phyloP scores from a whole-genome alignment of 352 stramenopile genomes.

The Phytophthora sp. region DNA sequence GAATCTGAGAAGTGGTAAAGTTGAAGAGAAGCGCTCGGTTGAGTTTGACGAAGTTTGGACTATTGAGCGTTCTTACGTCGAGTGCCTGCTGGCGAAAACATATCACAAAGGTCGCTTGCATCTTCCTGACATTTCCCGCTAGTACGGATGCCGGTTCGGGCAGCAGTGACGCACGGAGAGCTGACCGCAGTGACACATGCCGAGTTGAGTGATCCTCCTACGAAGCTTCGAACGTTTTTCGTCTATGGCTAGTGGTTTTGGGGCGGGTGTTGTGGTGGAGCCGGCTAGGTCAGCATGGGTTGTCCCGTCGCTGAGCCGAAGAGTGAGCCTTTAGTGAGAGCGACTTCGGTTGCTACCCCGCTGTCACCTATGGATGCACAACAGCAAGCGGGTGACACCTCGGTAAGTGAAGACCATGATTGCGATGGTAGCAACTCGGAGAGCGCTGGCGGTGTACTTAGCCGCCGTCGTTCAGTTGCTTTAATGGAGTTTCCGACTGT shows the following conservation, averaged over 20 bases:
- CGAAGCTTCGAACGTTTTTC: background rate
- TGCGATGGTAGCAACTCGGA: background rate
- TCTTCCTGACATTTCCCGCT: background rate
- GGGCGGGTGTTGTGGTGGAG: background rate
- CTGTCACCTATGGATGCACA: background rate
- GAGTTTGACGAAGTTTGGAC: background rate
- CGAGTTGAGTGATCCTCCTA: background rate
- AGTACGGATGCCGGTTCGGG: background rate
- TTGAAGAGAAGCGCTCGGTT: background rate
- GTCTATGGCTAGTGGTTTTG: background rate
- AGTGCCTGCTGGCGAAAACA: background rate
- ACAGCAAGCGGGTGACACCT: background rate
- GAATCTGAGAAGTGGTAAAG: conserved; percentile 3
- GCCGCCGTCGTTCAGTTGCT: background rate
- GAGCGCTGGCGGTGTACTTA: background rate
- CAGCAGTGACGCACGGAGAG: background rate
- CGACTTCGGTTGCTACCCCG: background rate
- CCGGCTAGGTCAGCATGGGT: background rate
- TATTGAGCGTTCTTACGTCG: background rate
- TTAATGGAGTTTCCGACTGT: background rate
- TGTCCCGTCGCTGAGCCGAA: background rate
- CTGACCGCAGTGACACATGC: background rate
- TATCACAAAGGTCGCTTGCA: background rate
- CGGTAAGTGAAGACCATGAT: background rate
- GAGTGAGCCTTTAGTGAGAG: background rate